Evolutionary conservation across 2,329 filamentous ascomycete genomes (phyloP).

Genomic region (Colletotrichum sp.): DNA sequence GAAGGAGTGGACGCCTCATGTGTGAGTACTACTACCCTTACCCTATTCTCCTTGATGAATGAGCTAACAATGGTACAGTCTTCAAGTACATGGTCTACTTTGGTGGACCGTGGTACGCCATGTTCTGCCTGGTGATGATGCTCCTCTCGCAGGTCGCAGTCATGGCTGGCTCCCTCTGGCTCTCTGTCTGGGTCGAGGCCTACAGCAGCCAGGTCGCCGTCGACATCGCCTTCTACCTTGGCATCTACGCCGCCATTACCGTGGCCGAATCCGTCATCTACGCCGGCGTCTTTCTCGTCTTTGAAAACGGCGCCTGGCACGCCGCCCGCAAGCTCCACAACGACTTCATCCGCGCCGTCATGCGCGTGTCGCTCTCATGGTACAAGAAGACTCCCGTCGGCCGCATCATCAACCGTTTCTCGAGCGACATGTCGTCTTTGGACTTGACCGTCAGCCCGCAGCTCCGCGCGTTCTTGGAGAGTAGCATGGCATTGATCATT

Average conservation of each 20-base stretch:
- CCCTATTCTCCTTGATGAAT: no score
- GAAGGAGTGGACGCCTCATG: slow-evolving; percentile 47
- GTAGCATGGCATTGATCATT: slow-evolving; percentile 46
- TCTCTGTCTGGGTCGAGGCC: slow-evolving; percentile 60
- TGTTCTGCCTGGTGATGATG: slow-evolving; percentile 42
- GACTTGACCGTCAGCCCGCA: slow-evolving; percentile 53
- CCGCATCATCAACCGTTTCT: slow-evolving; percentile 60
- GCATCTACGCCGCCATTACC: slow-evolving; percentile 54
- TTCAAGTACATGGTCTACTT: slow-evolving; percentile 58
- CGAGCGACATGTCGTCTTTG: slow-evolving; percentile 62
- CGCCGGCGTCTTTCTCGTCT: slow-evolving; percentile 48
- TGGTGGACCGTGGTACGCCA: slow-evolving; percentile 48
- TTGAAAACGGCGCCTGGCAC: slow-evolving; percentile 62
- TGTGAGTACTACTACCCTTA: no score
- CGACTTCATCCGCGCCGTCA: slow-evolving; percentile 55
- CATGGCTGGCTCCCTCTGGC: slow-evolving; percentile 51
- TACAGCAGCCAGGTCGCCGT: slow-evolving; percentile 48
- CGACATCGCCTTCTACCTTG: slow-evolving; percentile 56
- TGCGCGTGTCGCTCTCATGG: slow-evolving; percentile 62
- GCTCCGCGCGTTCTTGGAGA: slow-evolving; percentile 48
- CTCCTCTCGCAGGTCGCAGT: slow-evolving; percentile 46
- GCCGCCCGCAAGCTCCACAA: slow-evolving; percentile 59
- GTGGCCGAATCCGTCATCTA: slow-evolving; percentile 47
- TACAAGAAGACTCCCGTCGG: slow-evolving; percentile 60
- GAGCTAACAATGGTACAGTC: slow-evolving; percentile 34